Percentiles rank a stretch among this genome's conserved stretches.
These are phyloP conservation scores for Bassia scoparia DNA, from an alignment of 148 eudicot species.

Conservation along the genomic window DNA sequence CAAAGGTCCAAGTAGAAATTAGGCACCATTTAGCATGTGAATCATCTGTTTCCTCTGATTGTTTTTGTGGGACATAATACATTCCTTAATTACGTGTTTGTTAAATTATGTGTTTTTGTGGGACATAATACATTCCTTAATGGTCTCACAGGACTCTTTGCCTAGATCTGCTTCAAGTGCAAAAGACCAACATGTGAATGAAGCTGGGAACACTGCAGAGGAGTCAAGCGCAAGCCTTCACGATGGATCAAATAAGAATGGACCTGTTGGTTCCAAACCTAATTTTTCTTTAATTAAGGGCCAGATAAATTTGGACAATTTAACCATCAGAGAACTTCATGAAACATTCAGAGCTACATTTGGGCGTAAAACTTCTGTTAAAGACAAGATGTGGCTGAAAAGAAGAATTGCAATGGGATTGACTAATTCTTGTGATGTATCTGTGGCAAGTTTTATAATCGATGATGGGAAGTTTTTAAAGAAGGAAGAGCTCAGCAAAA, in stretches of 20 bases:
- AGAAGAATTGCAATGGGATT: constrained; percentile 93
- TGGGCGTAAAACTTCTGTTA: constrained; percentile 85
- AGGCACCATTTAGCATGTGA: constrained; percentile 4
- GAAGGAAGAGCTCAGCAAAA: constrained; percentile 38
- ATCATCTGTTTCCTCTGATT: constrained; percentile 20
- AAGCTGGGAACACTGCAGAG: constrained; percentile 31
- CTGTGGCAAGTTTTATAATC: constrained; percentile 59
- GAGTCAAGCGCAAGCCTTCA: constrained; percentile 33
- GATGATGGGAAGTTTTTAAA: constrained; percentile 48
- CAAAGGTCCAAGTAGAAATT: constrained; percentile 14
- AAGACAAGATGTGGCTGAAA: constrained; percentile 95
- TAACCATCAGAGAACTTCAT: constrained; percentile 83
- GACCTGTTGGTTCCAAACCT: constrained; percentile 45
- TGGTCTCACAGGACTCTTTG: constrained; percentile 39
- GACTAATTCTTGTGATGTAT: constrained; percentile 86
- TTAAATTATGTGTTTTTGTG: neutral
- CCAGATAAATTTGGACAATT: constrained; percentile 68
- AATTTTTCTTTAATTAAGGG: constrained; percentile 77
- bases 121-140: constrained; percentile 9
- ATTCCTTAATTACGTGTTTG: constrained; percentile 6
- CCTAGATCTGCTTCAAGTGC: constrained; percentile 27
- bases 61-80: constrained; percentile 3
- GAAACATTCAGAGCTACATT: constrained; percentile 92
- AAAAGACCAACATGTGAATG: constrained; percentile 27
- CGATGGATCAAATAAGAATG: constrained; percentile 33